Evolutionary conservation across 2,329 filamentous ascomycete genomes (phyloP).

Genomic region (Westerdykella ornata): DNA sequence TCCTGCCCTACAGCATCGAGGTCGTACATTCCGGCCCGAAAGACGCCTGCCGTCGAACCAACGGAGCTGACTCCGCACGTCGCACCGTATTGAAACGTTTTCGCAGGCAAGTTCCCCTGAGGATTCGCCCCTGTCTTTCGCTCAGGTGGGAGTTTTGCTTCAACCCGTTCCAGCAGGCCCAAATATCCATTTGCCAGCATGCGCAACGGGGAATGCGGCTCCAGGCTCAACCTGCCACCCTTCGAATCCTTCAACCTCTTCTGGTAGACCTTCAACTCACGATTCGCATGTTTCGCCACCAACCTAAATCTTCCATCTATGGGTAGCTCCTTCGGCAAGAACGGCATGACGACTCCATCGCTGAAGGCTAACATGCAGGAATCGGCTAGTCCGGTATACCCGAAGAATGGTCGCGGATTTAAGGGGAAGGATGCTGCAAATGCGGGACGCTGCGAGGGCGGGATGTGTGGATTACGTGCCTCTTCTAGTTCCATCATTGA

Average conservation of each 20-base stretch:
- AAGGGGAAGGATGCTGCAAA: conserved; percentile 44
- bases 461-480: conserved; percentile 21
- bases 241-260: conserved; percentile 30
- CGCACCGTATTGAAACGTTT: conserved; percentile 27
- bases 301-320: conserved; percentile 37
- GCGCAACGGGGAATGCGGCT: conserved; percentile 34
- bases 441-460: conserved; percentile 24
- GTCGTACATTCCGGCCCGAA: conserved; percentile 24
- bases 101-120: conserved; percentile 35
- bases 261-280: conserved; percentile 41
- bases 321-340: conserved; percentile 31
- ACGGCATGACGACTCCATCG: conserved; percentile 43
- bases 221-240: conserved; percentile 19
- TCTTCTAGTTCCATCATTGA: conserved; percentile 44
- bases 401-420: conserved; percentile 43
- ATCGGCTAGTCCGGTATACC: conserved; percentile 34
- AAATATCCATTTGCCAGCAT: conserved; percentile 43
- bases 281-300: conserved; percentile 38
- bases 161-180: conserved; percentile 35
- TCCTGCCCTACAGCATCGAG: conserved; percentile 17
- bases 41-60: conserved; percentile 32
- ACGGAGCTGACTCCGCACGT: conserved; percentile 44
- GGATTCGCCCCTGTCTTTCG: conserved; percentile 24
- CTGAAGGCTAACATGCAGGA: conserved; percentile 45
- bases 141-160: conserved; percentile 30